Evolutionary conservation across 2,329 filamentous ascomycete genomes (phyloP).

Genomic region (Neopestalotiopsis sp.): DNA sequence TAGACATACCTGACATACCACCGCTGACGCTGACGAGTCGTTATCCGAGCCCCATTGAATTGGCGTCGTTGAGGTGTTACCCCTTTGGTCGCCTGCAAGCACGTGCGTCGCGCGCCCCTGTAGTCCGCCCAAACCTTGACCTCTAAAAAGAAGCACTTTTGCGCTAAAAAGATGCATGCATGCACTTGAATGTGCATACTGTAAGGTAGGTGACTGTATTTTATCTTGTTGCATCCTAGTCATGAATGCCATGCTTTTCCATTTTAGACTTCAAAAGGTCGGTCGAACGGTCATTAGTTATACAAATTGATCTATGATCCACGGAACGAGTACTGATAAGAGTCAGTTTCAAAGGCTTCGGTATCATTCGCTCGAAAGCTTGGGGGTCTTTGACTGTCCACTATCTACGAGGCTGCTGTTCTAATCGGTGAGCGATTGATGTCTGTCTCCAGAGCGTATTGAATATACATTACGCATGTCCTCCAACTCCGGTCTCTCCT

Average conservation of each 20-base stretch:
- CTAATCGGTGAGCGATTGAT: background rate
- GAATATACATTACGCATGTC: background rate
- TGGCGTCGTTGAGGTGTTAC: background rate
- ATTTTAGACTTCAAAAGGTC: too few relatives aligned
- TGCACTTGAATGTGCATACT: too few relatives aligned
- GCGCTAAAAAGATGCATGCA: too few relatives aligned
- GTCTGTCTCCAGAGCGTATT: background rate
- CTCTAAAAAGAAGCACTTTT: background rate
- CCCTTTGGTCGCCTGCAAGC: background rate
- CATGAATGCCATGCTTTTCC: too few relatives aligned
- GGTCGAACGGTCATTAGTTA: too few relatives aligned
- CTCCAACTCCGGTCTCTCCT: slow-evolving; percentile 22
- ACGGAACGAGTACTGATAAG: background rate
- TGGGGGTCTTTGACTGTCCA: background rate
- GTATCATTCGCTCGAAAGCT: background rate
- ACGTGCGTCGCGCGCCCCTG: background rate
- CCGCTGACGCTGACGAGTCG: background rate
- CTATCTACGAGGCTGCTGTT: background rate
- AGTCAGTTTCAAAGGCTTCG: background rate
- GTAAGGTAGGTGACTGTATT: too few relatives aligned
- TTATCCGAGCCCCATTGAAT: background rate
- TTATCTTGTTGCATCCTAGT: too few relatives aligned
- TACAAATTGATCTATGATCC: too few relatives aligned
- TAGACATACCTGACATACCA: background rate
- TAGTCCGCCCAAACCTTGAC: background rate